Evolutionary conservation across 495 filamentous ascomycete genomes (phyloP), one percentile per base, ranked within the genome.

Genomic region (Neurospora sp.): DNA sequence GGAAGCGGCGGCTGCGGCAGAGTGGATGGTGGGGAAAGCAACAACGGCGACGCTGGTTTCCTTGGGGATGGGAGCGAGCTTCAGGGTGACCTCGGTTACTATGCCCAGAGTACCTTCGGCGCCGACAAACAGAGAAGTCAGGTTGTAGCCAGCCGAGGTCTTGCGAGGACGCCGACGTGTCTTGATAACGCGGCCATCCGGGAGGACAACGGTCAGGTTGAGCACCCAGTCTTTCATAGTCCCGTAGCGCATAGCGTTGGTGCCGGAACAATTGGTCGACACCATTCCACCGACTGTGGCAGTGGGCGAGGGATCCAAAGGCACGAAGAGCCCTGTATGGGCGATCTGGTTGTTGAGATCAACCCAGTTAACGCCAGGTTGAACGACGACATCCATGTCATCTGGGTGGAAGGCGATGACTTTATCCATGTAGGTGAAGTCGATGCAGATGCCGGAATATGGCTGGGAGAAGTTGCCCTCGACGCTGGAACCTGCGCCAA

Each of bases 51-150:
- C 91, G 66, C 86, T 85, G 37, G 87, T 89, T 73, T 88, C 82
- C 71, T 90, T 84, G 11, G 91, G 91, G 31, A 90, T 86, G 0
- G 87, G 85, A 0, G 91, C 88, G 38, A 93, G 81, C 78, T 90
- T 93, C 69, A 93, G 83, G 4, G 91, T 93, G 12, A 90, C 90
- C 78, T 98, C 95, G 0, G 94, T 97, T 16, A 97, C 89, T 9
- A 98, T 89, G 10, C 95, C 95, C 9, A 97, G 86, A 0, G 95
- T 98, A 8, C 95, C 95, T 80, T 98, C 95, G n/a, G 92, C 93
- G 1, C 95, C 95, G 70, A 97, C 90, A 79, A 97, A 95, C 74
- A 95, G 85, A 38, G 91, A 88, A 0, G 92, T 97, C 23, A 97
- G 82, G 79, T 97, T 93, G 77, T 94, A 94, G 18, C 92, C 92